Conservation (phyloP, 805 yeast species). For the Lipomyces starkeyi region DNA sequence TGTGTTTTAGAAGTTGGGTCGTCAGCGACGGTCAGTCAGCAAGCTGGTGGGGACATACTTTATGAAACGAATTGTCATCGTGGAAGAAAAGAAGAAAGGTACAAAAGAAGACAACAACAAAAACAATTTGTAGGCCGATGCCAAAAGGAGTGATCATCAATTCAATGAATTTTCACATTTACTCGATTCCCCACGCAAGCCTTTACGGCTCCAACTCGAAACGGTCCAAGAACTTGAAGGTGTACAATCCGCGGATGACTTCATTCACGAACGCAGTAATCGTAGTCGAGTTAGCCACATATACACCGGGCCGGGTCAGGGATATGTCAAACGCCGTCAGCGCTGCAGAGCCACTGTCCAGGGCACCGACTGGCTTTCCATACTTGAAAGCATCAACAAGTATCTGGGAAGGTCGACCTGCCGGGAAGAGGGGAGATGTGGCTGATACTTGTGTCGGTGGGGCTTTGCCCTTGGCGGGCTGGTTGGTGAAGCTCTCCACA, state of each 20-base stretch:
- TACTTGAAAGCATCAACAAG: slow-evolving; percentile 22
- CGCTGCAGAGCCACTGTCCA: slow-evolving; percentile 3
- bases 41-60: too few relatives aligned
- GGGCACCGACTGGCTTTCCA: slow-evolving; percentile 14
- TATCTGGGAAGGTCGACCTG: slow-evolving; percentile 14
- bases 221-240: slow-evolving; percentile 15
- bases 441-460: slow-evolving; percentile 6
- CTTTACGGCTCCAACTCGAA: slow-evolving; percentile 39
- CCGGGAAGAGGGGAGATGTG: slow-evolving; percentile 9
- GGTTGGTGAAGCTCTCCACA: slow-evolving; percentile 10
- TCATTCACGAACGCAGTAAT: background rate
- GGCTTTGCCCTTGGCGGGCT: background rate
- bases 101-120: too few relatives aligned
- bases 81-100: too few relatives aligned
- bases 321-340: slow-evolving; percentile 10
- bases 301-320: slow-evolving; percentile 15
- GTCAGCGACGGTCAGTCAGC: too few relatives aligned
- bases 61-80: too few relatives aligned
- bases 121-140: too few relatives aligned
- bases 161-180: background rate
- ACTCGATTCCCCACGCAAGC: background rate
- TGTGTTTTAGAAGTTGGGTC: too few relatives aligned
- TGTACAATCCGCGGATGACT: slow-evolving; percentile 6
- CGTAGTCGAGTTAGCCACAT: slow-evolving; percentile 6
- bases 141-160: too few relatives aligned